Percentiles rank a stretch among this genome's conserved stretches.
These are phyloP conservation scores for Pyropia haitanensis DNA, from an alignment of 23 red algal genomes.

Conservation along the genomic window DNA sequence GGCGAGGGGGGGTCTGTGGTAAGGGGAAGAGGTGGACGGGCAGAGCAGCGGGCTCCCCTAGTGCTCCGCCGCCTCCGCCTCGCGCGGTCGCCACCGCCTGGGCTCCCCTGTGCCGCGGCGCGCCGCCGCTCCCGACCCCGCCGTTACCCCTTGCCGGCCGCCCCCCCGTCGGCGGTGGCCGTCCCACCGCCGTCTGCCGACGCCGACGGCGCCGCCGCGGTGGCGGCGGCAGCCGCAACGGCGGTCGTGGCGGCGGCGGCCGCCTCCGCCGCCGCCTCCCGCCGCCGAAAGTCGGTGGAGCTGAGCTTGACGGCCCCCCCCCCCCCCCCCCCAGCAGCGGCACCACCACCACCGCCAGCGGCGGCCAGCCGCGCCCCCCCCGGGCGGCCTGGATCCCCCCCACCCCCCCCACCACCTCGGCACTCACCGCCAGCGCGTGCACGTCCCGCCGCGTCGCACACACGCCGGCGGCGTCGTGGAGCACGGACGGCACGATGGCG, in stretches of 20 bases:
- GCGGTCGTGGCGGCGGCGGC: neutral
- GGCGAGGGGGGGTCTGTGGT: too few species aligned
- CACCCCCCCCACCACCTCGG: conserved; percentile 48
- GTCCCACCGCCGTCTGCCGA: too few species aligned
- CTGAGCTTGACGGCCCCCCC: conserved; percentile 38
- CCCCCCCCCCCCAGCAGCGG: conserved; percentile 39
- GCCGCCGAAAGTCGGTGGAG: conserved; percentile 52
- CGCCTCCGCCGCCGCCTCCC: conserved; percentile 8
- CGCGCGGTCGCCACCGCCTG: too few species aligned
- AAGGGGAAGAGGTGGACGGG: too few species aligned
- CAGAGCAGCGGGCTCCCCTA: too few species aligned
- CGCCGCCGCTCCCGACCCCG: too few species aligned
- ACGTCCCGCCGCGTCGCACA: conserved; percentile 33
- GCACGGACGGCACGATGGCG: conserved; percentile 22
- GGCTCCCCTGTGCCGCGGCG: too few species aligned
- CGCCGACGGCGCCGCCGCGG: neutral
- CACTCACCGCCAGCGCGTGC: conserved; percentile 68
- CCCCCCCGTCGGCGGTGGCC: too few species aligned
- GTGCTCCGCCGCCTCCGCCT: too few species aligned
- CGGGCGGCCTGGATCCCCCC: conserved; percentile 30
- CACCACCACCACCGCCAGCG: conserved; percentile 57
- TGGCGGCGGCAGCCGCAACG: neutral
- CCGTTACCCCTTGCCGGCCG: too few species aligned
- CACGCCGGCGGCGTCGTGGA: conserved; percentile 56
- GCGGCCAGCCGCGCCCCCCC: conserved; percentile 15